A percentile compares a stretch with the other conserved stretches of the same genome.
These are phyloP conservation scores for Senna siamea DNA, from an alignment of 306 rosid species.

Conservation along the genomic window DNA sequence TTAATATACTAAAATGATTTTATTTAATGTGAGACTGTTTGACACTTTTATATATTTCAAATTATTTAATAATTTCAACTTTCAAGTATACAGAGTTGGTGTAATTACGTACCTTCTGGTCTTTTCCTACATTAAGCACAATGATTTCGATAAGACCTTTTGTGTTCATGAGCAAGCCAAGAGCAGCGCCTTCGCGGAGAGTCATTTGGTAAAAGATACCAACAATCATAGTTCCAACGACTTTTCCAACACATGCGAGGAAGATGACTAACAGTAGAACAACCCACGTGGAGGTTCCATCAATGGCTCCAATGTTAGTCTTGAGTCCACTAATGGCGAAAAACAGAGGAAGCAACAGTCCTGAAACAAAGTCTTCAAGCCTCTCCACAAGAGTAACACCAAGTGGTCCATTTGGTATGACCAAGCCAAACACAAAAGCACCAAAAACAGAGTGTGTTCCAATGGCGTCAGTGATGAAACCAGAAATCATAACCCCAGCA, in stretches of 20 bases:
- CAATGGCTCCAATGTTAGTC: constrained; percentile 55
- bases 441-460: constrained; percentile 96
- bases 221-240: constrained; percentile 68
- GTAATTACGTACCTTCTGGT: constrained; percentile 86
- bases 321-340: constrained; percentile 89
- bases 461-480: constrained; percentile 88
- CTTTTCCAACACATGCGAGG: constrained; percentile 72
- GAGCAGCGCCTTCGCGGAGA: constrained; percentile 65
- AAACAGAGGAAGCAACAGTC: constrained; percentile 89
- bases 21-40: no score
- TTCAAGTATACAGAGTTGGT: no score
- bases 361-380: constrained; percentile 95
- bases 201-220: constrained; percentile 67
- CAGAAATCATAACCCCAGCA: constrained; percentile 88
- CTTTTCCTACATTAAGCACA: constrained; percentile 86
- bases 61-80: no score
- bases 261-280: constrained; percentile 55
- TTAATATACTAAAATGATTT: no score
- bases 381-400: constrained; percentile 84
- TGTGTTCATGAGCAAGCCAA: constrained; percentile 92
- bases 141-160: constrained; percentile 92
- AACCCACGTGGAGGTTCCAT: constrained; percentile 55
- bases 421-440: constrained; percentile 85
- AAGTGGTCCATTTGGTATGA: constrained; percentile 89
- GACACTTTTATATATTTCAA: no score